Evolutionary conservation across 2,329 filamentous ascomycete species (phyloP).

Genomic region (Pseudogymnoascus sp.): DNA sequence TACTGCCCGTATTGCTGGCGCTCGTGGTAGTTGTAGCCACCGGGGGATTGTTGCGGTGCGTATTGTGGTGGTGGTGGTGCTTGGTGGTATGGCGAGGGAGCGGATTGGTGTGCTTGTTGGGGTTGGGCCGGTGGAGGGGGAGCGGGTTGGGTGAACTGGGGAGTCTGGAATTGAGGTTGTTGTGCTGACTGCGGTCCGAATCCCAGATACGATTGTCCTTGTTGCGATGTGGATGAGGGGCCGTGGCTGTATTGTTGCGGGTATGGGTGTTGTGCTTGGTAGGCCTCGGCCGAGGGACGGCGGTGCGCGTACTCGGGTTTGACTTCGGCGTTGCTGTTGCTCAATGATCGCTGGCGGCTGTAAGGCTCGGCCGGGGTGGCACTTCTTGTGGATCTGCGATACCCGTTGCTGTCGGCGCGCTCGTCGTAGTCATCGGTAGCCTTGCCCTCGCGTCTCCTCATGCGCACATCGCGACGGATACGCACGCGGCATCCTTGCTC

Average conservation of each 20-base stretch:
- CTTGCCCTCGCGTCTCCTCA: conserved; percentile 76
- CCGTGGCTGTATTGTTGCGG: conserved; percentile 18
- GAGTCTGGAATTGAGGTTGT: conserved; percentile 12
- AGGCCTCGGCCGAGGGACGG: conserved; percentile 41
- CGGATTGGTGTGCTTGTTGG: conserved; percentile 18
- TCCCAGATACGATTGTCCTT: conserved; percentile 11
- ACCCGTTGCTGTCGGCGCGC: conserved; percentile 57
- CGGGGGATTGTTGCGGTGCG: not conserved
- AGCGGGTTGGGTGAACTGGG: conserved; percentile 23
- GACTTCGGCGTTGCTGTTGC: conserved; percentile 47
- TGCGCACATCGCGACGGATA: conserved; percentile 86
- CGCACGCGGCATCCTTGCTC: conserved; percentile 96
- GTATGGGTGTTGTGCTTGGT: conserved; percentile 22
- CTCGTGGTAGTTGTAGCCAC: conserved; percentile 9
- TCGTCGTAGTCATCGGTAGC: conserved; percentile 39
- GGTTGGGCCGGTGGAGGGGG: conserved; percentile 16
- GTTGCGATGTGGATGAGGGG: conserved; percentile 20
- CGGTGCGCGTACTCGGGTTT: conserved; percentile 35
- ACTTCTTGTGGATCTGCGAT: conserved; percentile 31
- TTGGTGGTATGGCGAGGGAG: conserved; percentile 15
- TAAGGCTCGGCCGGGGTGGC: conserved; percentile 19
- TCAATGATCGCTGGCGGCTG: conserved; percentile 49
- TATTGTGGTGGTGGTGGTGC: conserved; percentile 5
- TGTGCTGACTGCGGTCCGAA: not conserved
- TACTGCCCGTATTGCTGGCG: conserved; percentile 12